phyloP scores from a whole-genome alignment of 148 eudicot genomes.

The Mesembryanthemum crystallinum region DNA sequence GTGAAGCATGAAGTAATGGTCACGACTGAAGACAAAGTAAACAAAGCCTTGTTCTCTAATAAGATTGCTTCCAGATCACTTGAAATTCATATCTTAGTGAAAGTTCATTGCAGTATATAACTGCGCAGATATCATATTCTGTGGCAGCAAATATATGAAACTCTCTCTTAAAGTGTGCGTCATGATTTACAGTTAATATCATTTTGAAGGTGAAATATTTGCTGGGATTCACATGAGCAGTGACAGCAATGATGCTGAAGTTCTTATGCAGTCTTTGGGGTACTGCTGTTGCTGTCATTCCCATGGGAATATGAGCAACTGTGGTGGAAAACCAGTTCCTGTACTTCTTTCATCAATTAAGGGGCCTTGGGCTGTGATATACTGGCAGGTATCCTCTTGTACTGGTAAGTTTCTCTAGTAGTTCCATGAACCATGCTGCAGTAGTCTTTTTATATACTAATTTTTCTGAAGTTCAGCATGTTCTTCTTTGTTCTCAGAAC shows the following conservation, averaged over 20 bases:
- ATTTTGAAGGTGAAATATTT: conserved; percentile 79
- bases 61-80: not conserved
- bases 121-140: not conserved
- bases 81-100: not conserved
- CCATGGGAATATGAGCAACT: conserved; percentile 34
- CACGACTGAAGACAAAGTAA: too few species aligned
- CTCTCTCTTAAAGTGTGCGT: not conserved
- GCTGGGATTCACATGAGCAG: conserved; percentile 63
- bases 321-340: conserved; percentile 48
- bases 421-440: conserved; percentile 10
- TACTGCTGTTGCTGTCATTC: conserved; percentile 53
- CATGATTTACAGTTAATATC: conserved; percentile 18
- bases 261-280: conserved; percentile 63
- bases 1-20: not conserved
- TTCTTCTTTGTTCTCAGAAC: conserved; percentile 37
- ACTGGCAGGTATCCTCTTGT: conserved; percentile 93
- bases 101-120: not conserved
- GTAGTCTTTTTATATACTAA: not conserved
- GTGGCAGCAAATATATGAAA: not conserved
- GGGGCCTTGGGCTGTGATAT: conserved; percentile 94
- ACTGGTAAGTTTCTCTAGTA: conserved; percentile 55
- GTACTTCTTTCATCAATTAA: conserved; percentile 76
- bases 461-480: conserved; percentile 6
- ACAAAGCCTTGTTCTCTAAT: not conserved
- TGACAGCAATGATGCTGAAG: conserved; percentile 71